Evolutionary conservation across 2,329 filamentous ascomycete species (phyloP).

Genomic region (Fusarium robinianum): DNA sequence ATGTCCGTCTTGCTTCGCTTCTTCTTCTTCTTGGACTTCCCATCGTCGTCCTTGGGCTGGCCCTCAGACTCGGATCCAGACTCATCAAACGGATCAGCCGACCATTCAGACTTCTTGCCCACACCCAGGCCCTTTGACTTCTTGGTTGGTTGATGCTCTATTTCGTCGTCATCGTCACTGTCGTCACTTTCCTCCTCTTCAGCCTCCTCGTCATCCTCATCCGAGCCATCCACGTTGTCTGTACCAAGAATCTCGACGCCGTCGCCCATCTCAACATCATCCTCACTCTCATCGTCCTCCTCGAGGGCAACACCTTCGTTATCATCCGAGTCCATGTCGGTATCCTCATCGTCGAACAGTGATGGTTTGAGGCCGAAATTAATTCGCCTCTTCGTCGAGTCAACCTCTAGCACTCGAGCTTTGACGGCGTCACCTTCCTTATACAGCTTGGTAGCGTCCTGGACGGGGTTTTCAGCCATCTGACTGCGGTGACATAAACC

Average conservation of each 20-base stretch:
- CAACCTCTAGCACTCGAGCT: slow-evolving; percentile 81
- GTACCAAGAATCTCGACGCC: slow-evolving; percentile 52
- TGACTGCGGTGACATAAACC: slow-evolving; percentile 91
- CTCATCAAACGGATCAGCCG: slow-evolving; percentile 68
- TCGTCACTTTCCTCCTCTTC: slow-evolving; percentile 43
- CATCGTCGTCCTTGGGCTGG: slow-evolving; percentile 38
- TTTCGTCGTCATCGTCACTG: slow-evolving; percentile 42
- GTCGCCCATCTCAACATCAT: slow-evolving; percentile 55
- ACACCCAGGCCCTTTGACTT: slow-evolving; percentile 44
- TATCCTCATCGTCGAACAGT: slow-evolving; percentile 73
- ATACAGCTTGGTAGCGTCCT: slow-evolving; percentile 88
- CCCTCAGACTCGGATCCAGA: slow-evolving; percentile 56
- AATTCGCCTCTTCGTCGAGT: slow-evolving; percentile 75
- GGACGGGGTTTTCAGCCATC: slow-evolving; percentile 81
- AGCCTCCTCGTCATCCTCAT: slow-evolving; percentile 50
- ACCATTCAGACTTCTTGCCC: slow-evolving; percentile 89
- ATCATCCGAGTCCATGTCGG: slow-evolving; percentile 54
- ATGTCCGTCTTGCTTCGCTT: slow-evolving; percentile 77
- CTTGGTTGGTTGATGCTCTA: slow-evolving; percentile 46
- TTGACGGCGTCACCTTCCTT: slow-evolving; percentile 92
- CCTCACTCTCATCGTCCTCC: slow-evolving; percentile 51
- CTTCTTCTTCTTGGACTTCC: slow-evolving; percentile 58
- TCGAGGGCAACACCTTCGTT: slow-evolving; percentile 53
- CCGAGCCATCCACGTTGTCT: slow-evolving; percentile 50
- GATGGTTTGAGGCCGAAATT: slow-evolving; percentile 93